Evolutionary conservation across 2,329 filamentous ascomycete genomes (phyloP).

Genomic region (Lomentospora prolificans): DNA sequence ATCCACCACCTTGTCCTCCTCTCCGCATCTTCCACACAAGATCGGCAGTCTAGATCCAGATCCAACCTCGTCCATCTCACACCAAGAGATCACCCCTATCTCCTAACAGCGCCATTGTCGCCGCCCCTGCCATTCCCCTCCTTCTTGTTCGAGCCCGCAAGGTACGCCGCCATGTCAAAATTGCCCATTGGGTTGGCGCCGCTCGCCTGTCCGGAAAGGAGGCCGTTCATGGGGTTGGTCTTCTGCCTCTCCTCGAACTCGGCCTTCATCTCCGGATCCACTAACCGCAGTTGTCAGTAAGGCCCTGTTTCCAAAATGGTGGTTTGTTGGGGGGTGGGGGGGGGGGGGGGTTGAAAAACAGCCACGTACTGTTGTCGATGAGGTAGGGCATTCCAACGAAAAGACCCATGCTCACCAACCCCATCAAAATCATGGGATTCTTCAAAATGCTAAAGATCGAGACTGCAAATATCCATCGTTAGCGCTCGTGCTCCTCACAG

Average conservation of each 20-base stretch:
- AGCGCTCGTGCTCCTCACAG: slow-evolving; percentile 7
- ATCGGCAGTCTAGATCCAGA: too few relatives aligned
- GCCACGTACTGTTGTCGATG: slow-evolving; percentile 79
- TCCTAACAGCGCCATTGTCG: background rate
- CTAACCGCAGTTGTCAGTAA: slow-evolving; percentile 33
- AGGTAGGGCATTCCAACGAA: slow-evolving; percentile 92
- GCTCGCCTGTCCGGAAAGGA: slow-evolving; percentile 32
- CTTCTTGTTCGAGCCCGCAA: slow-evolving; percentile 44
- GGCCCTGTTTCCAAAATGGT: slow-evolving; percentile 5
- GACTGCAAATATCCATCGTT: slow-evolving; percentile 36
- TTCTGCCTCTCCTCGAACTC: slow-evolving; percentile 90
- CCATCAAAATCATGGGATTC: slow-evolving; percentile 95
- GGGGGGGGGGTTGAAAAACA: background rate
- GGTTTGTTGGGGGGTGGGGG: background rate
- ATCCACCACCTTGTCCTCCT: too few relatives aligned
- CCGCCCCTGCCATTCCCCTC: slow-evolving; percentile 19
- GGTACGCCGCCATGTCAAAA: slow-evolving; percentile 55
- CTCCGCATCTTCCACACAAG: too few relatives aligned
- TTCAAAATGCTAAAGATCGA: slow-evolving; percentile 75
- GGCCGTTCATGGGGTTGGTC: slow-evolving; percentile 54
- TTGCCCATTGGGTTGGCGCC: slow-evolving; percentile 36
- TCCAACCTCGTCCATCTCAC: too few relatives aligned
- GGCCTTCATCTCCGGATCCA: slow-evolving; percentile 92
- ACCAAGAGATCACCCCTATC: too few relatives aligned
- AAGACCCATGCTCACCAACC: slow-evolving; percentile 68